Conservation (phyloP, 1,139 yeast genomes). For the Yamadazyma sp. region DNA sequence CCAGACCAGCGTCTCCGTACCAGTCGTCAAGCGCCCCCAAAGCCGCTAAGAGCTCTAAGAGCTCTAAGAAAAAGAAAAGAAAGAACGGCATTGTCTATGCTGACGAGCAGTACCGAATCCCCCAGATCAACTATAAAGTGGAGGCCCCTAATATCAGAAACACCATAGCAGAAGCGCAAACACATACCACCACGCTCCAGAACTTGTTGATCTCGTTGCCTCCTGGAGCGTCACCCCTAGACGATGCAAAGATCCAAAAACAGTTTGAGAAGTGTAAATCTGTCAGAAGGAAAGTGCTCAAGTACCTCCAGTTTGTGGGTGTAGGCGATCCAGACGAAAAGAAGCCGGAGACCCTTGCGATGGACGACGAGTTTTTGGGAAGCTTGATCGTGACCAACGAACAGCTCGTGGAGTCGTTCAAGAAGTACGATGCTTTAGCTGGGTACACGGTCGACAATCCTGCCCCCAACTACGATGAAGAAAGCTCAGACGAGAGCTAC, state of each 20-base stretch:
- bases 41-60: too few relatives aligned
- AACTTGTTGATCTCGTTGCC: constrained; percentile 65
- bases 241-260: constrained; percentile 55
- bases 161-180: constrained; percentile 73
- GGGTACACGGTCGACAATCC: constrained; percentile 40
- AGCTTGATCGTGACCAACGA: constrained; percentile 86
- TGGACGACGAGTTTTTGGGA: constrained; percentile 81
- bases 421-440: constrained; percentile 56
- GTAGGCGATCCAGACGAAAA: constrained; percentile 42
- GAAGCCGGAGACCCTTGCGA: constrained; percentile 26
- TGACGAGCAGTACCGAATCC: constrained; percentile 60
- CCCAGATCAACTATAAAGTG: constrained; percentile 64
- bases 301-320: constrained; percentile 79
- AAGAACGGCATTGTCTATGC: constrained; percentile 38
- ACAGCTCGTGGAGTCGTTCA: constrained; percentile 73
- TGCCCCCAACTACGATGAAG: constrained; percentile 35
- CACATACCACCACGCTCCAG: constrained; percentile 69
- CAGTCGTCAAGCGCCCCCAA: constrained; percentile 7
- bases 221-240: constrained; percentile 55
- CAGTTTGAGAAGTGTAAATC: constrained; percentile 75
- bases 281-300: constrained; percentile 72
- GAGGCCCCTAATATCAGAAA: constrained; percentile 74
- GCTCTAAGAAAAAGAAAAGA: constrained; percentile 21
- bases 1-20: constrained; percentile 32
- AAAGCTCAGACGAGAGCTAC: constrained; percentile 37